Percentiles rank a stretch among this genome's conserved stretches.
Conservation (phyloP, 2,329 filamentous ascomycete species). For the Elsinoe arachidis region DNA sequence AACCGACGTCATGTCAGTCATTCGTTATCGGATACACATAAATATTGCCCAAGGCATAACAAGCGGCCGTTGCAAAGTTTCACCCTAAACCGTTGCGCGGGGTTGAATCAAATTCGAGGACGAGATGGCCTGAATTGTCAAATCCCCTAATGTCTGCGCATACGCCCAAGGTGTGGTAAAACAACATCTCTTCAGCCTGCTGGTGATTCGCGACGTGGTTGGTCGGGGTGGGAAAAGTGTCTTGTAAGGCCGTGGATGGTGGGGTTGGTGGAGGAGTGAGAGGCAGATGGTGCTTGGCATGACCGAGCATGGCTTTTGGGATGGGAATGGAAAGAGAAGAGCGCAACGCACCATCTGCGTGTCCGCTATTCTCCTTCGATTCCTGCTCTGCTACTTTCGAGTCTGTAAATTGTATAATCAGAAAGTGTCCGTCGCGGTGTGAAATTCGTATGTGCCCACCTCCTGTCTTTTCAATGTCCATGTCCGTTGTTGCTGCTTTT, state of each 20-base stretch:
- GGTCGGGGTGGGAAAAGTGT: conserved; percentile 20
- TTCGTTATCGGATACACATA: conserved; percentile 26
- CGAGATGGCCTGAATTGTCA: conserved; percentile 26
- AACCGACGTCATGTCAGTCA: conserved; percentile 10
- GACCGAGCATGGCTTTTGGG: conserved; percentile 14
- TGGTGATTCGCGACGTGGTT: conserved; percentile 19
- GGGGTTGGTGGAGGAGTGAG: conserved; percentile 16
- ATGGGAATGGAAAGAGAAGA: conserved; percentile 18
- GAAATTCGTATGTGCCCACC: conserved; percentile 13
- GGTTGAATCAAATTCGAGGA: conserved; percentile 28
- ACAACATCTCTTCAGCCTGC: conserved; percentile 22
- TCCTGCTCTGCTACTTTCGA: conserved; percentile 17
- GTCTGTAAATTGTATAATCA: conserved; percentile 10
- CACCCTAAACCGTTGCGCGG: conserved; percentile 22
- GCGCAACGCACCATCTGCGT: conserved; percentile 20
- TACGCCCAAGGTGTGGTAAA: conserved; percentile 32
- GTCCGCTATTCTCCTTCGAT: conserved; percentile 16
- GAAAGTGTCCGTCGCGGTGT: not conserved
- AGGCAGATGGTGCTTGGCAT: conserved; percentile 14
- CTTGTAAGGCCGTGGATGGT: conserved; percentile 15
- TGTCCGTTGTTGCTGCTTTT: conserved; percentile 48
- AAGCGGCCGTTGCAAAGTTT: conserved; percentile 12
- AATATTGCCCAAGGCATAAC: conserved; percentile 2
- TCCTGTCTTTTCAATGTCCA: conserved; percentile 40
- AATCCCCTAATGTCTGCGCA: conserved; percentile 34